Conservation (phyloP, 495 filamentous ascomycete genomes). For the Aspergillus olivimuriae region DNA sequence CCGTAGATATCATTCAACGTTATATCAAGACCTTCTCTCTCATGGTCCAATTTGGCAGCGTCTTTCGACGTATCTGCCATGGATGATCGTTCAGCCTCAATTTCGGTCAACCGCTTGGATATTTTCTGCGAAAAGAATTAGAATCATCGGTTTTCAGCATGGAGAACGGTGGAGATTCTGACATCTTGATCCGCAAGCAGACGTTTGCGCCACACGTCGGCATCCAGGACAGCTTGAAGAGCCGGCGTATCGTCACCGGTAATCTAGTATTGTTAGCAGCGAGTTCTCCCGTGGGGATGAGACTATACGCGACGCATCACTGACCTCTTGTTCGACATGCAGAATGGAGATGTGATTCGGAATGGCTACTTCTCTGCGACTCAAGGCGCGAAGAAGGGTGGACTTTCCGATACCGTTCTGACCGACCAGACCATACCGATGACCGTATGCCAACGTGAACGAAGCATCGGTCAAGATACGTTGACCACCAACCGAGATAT, state of each 20-base stretch:
- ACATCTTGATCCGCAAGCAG: conserved; percentile 84
- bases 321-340: conserved; percentile 96
- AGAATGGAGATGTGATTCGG: conserved; percentile 97
- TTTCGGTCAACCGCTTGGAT: conserved; percentile 61
- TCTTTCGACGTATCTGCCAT: conserved; percentile 84
- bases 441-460: conserved; percentile 85
- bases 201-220: conserved; percentile 98
- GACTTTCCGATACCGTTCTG: conserved; percentile 99
- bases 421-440: conserved; percentile 94
- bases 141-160: not conserved
- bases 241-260: conserved; percentile 94
- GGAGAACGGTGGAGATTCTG: conserved; percentile 25
- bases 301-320: not conserved
- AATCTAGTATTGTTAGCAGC: conserved; percentile 50
- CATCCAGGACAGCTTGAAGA: conserved; percentile 91
- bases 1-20: conserved; percentile 83
- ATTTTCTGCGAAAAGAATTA: conserved; percentile 59
- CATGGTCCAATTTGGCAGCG: conserved; percentile 73
- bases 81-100: conserved; percentile 72
- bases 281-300: too few species aligned
- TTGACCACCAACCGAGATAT: conserved; percentile 83
- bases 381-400: conserved; percentile 85
- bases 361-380: conserved; percentile 87
- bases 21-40: conserved; percentile 82
- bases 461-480: conserved; percentile 87